Evolutionary conservation across 2,329 filamentous ascomycete genomes (phyloP), one percentile per base, ranked within the genome.

Genomic region (Paraphoma sp.): DNA sequence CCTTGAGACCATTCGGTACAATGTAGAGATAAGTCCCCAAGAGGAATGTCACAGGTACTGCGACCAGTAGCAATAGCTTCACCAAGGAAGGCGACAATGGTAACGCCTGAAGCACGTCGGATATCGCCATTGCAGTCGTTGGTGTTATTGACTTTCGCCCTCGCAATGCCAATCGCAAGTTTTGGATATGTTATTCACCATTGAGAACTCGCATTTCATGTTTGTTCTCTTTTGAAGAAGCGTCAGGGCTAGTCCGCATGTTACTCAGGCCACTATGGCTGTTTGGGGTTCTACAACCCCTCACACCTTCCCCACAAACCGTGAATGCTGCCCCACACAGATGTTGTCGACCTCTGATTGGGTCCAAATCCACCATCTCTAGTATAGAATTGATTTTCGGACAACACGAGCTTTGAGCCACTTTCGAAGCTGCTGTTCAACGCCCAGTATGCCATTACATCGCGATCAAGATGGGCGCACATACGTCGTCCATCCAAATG

Each of bases 1-100:
- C 71, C 41, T 70, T 73, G 59, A 74, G 41, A 7, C 54, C 59
- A 57, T 73, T 74, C 5, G 72, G 72, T 14, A 73, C 69, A 6
- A 68, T 56, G 38, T 68, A 62, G 48, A 73, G 69, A 56, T 73
- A 73, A 2, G 60, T 53, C 1, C 67, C 63, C 1, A 69, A 40
- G 2, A 73, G 18, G 1, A 70, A n/a, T 6, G 70, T 16, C 28
- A 71, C 29, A 4, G 68, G 65, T 10, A 62, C 51, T 9, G 56
- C 51, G 2, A 64, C 14, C 4, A 68, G 8, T 0, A 69, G n/a
- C 16, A 51, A 28, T 3, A 56, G 11, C 48, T 67, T 68, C 1
- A 65, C 17, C 2, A 67, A n/a, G 8, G 60, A 33, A 4, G 62
- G 53, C 1, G 54, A 57, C 7, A 51, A 1, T 11, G 29, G 48